Conservation (phyloP, 306 rosid species). For the Vicia villosa region DNA sequence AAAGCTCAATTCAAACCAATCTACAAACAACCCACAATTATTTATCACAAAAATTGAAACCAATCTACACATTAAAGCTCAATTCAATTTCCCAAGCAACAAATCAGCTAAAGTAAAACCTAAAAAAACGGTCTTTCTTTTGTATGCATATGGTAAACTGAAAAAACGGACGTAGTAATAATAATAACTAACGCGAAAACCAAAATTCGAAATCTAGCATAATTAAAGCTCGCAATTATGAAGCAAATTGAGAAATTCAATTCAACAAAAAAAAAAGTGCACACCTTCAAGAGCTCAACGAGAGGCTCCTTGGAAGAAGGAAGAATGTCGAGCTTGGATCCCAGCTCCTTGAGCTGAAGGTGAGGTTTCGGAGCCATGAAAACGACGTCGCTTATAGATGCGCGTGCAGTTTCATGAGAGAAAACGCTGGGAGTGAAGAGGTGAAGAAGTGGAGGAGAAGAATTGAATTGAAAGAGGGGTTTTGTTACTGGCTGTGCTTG, state of each 20-base stretch:
- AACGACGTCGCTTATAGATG: conserved; percentile 45
- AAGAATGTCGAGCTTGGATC: conserved; percentile 77
- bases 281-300: conserved; percentile 70
- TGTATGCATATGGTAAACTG: conserved; percentile 25
- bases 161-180: conserved; percentile 42
- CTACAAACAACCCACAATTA: neutral
- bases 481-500: neutral
- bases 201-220: conserved; percentile 12
- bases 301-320: conserved; percentile 68
- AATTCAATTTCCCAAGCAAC: conserved; percentile 21
- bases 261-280: conserved; percentile 18
- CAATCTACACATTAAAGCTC: conserved; percentile 16
- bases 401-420: conserved; percentile 45
- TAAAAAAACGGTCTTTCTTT: too few relatives aligned
- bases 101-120: conserved; percentile 28
- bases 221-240: neutral
- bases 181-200: conserved; percentile 28
- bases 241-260: conserved; percentile 23
- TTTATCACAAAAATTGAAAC: conserved; percentile 4
- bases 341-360: conserved; percentile 85
- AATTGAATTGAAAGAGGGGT: conserved; percentile 25
- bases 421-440: conserved; percentile 3
- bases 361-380: conserved; percentile 71
- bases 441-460: neutral
- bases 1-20: conserved; percentile 7